Base-by-base conservation (phyloP, 2,329 filamentous ascomycete species). In the Neofusicoccum umdonicola region DNA sequence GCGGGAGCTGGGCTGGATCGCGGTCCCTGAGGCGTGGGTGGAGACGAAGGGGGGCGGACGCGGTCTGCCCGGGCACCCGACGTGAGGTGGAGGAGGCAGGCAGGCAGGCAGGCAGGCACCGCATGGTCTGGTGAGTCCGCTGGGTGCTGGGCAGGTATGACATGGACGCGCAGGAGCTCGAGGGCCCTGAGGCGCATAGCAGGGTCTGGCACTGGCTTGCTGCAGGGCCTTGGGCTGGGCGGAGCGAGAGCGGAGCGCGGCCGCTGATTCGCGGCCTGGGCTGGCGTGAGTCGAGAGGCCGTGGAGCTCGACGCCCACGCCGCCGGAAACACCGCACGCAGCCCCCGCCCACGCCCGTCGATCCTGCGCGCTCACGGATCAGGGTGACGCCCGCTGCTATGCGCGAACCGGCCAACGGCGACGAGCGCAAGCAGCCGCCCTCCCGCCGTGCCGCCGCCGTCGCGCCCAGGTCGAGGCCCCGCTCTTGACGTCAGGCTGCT, bases 321-420 rank as follows among this genome's bases (percentile, higher is more conserved):
- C 39, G 54, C 54, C 22, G 56, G 56, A 58, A 58, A 31, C 39
- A 42, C 39, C 52, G 52, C 52, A 31, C 39, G 35, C 52, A 27
- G 8, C 51, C 37, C 48, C 13, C 4, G 27, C 48, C 13, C 4
- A 12, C 22, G 22, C 27, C 31, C 52, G 56, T 45, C 42, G 56
- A 47, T 47, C 56, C 41, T 57, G 54, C 50, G 50, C 7, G 50
- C 34, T 11, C 37, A 3, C 22, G 22, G 22, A 22, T 22, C 22
- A 22, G 22, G 22, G 22, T 22, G 22, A 22, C 22, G 22, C 22
- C 22, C 22, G 22, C 22, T 22, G 22, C 22, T 22, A n/a, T 8
- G 37, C 27, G 27, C 27, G 27, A 31, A 5, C 27, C 27, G 27
- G 27, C 27, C 27, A 31, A 31, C 27, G 27, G 27, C 27, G 27